A percentile compares a stretch with the other conserved stretches of the same genome.
Evolutionary conservation across 2,329 filamentous ascomycete species (phyloP).

Genomic region (Pseudocercospora fijiensis): DNA sequence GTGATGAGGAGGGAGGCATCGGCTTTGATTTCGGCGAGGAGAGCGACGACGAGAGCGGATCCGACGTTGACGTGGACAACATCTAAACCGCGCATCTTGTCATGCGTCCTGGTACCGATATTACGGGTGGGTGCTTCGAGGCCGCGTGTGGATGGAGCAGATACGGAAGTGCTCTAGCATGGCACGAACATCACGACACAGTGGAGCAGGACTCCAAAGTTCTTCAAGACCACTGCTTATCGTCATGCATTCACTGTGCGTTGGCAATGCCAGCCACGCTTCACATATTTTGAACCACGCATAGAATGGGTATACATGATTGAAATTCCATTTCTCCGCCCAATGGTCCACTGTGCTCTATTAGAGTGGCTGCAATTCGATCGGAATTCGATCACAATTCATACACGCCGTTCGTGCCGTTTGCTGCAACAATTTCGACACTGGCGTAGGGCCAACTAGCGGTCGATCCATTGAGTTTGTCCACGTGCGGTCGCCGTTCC

Average conservation of each 20-base stretch:
- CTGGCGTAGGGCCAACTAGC: neutral
- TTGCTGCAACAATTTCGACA: neutral
- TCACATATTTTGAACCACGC: neutral
- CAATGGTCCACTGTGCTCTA: neutral
- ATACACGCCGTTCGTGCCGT: neutral
- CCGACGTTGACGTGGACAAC: slow-evolving; percentile 81
- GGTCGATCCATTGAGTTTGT: slow-evolving; percentile 6
- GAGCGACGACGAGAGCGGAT: slow-evolving; percentile 56
- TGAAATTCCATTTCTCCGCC: neutral
- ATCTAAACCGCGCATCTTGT: slow-evolving; percentile 56
- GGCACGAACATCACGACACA: slow-evolving; percentile 1
- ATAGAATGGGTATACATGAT: neutral
- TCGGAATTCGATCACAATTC: too few species aligned
- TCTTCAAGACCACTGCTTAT: neutral
- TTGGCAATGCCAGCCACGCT: neutral
- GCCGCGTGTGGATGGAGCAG: neutral
- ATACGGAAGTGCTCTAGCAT: neutral
- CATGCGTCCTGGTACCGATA: neutral
- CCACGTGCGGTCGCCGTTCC: neutral
- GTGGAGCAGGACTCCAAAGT: slow-evolving; percentile 2
- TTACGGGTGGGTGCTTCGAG: neutral
- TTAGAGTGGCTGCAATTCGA: too few species aligned
- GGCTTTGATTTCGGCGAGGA: slow-evolving; percentile 99
- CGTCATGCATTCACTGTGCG: neutral
- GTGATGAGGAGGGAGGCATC: slow-evolving; percentile 89